Percentiles rank a stretch among this genome's conserved stretches.
phyloP scores from a whole-genome alignment of 164 flowering plant species.

The Berberis thunbergii region DNA sequence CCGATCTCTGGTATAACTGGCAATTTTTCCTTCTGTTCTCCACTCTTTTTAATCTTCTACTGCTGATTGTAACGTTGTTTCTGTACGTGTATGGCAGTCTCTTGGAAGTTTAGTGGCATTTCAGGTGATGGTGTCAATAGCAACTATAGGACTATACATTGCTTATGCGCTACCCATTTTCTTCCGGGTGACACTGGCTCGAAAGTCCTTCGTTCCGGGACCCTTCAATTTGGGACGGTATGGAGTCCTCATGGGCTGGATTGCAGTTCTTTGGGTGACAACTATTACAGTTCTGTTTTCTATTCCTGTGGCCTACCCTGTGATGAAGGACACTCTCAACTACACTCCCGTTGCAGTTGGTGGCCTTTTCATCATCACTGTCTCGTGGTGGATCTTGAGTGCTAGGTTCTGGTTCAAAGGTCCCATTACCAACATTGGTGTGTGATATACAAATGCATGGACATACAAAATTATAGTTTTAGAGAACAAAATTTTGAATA shows the following conservation, averaged over 20 bases:
- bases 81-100: conserved; percentile 44
- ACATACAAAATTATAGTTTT: not conserved
- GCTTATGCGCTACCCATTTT: conserved; percentile 89
- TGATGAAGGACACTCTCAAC: conserved; percentile 65
- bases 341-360: conserved; percentile 94
- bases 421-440: conserved; percentile 51
- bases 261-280: conserved; percentile 81
- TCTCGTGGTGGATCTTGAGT: conserved; percentile 54
- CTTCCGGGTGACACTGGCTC: conserved; percentile 81
- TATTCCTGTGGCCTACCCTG: conserved; percentile 76
- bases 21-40: not conserved
- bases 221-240: conserved; percentile 83
- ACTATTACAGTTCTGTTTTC: conserved; percentile 84
- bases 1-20: not conserved
- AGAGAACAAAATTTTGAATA: not conserved
- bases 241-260: conserved; percentile 75
- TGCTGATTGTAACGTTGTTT: not conserved
- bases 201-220: conserved; percentile 62
- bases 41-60: not conserved
- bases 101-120: conserved; percentile 77
- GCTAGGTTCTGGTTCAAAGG: conserved; percentile 82
- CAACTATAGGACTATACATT: conserved; percentile 86
- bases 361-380: conserved; percentile 43
- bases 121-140: conserved; percentile 78
- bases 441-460: conserved; percentile 10